Percentiles rank a stretch among this genome's conserved stretches.
These are phyloP conservation scores for Malbranchea cinnamomea DNA, from an alignment of 2,329 filamentous ascomycete genomes.

Conservation along the genomic window DNA sequence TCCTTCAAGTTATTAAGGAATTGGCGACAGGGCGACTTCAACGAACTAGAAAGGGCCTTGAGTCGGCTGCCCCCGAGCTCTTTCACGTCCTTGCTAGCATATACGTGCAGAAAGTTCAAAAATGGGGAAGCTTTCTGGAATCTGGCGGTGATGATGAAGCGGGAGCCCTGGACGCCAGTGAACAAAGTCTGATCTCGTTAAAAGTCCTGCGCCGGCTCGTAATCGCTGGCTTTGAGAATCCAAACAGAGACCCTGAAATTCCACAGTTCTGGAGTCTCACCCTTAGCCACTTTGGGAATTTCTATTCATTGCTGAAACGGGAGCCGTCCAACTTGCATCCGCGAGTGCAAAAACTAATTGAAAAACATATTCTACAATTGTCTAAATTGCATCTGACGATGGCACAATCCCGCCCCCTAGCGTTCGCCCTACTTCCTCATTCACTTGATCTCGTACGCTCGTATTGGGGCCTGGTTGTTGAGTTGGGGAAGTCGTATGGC, in stretches of 20 bases:
- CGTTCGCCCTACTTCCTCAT: constrained; percentile 69
- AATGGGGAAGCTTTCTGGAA: constrained; percentile 51
- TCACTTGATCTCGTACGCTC: constrained; percentile 61
- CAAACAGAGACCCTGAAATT: constrained; percentile 62
- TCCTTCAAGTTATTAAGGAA: constrained; percentile 83
- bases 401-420: constrained; percentile 61
- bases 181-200: constrained; percentile 63
- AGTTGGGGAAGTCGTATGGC: constrained; percentile 56
- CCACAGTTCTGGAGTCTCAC: constrained; percentile 68
- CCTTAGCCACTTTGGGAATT: constrained; percentile 60
- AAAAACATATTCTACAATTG: constrained; percentile 77
- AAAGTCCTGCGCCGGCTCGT: constrained; percentile 69
- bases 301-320: constrained; percentile 49
- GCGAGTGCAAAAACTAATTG: constrained; percentile 47
- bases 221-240: constrained; percentile 68
- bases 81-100: constrained; percentile 65
- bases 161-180: constrained; percentile 48
- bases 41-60: constrained; percentile 59
- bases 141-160: constrained; percentile 44
- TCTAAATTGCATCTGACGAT: constrained; percentile 85
- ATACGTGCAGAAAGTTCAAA: constrained; percentile 57
- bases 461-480: constrained; percentile 72
- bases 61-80: constrained; percentile 66
- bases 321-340: constrained; percentile 38
- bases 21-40: constrained; percentile 64